These are phyloP conservation scores for Hymenoscyphus salicellus DNA, from an alignment of 2,329 filamentous ascomycete genomes.

Conservation along the genomic window DNA sequence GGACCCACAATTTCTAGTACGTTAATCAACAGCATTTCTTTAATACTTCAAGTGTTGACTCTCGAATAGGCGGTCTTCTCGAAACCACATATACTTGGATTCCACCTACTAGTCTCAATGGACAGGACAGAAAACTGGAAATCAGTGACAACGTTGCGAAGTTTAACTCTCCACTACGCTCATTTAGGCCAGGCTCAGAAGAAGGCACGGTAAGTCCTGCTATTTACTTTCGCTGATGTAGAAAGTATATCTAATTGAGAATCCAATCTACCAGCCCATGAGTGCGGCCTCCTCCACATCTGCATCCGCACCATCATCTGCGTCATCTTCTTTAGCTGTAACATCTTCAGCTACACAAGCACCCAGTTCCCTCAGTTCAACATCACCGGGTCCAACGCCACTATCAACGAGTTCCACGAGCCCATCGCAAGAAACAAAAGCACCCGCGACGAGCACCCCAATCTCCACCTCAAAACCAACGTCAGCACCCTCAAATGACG, in stretches of 20 bases:
- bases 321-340: neutral
- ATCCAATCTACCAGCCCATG: neutral
- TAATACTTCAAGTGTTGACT: neutral
- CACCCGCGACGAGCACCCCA: neutral
- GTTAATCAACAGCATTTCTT: neutral
- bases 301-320: too few species aligned
- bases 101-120: neutral
- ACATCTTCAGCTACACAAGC: neutral
- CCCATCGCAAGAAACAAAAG: neutral
- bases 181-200: neutral
- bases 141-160: neutral
- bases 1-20: neutral
- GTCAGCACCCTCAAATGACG: neutral
- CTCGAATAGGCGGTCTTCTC: neutral
- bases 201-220: neutral
- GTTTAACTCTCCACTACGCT: neutral
- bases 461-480: neutral
- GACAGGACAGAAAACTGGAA: neutral
- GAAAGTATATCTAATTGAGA: neutral
- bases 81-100: neutral
- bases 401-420: neutral
- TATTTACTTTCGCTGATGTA: neutral
- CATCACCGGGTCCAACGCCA: neutral
- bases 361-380: neutral
- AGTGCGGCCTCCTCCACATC: too few species aligned